Base-by-base conservation (phyloP, 371 early-diverging fungal genomes). In the Blastocladiella emersonii region DNA sequence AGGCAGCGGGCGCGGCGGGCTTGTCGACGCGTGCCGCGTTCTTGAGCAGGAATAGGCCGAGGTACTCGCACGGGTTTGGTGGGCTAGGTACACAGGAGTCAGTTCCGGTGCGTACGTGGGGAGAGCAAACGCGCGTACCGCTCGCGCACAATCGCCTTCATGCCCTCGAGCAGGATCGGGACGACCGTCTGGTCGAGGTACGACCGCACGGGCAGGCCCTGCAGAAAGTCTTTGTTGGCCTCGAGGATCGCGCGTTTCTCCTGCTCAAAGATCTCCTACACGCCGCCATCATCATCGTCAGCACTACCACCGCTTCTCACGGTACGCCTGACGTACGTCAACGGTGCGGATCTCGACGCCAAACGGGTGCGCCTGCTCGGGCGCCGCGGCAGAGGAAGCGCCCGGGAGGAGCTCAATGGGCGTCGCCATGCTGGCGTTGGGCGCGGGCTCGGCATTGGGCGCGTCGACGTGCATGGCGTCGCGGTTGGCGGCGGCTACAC, bases 101-200 rank as follows among this genome's bases (percentile, higher is more conserved):
- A 37, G 39, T 37, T 37, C 13, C 13, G 7, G 7, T 37, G 39
- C 39, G 13, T 7, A 13, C 39, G 5, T 37, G 5, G 39, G 39
- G 13, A 37, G 39, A 37, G 13, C 39, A 37, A 37, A 7, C 5
- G 13, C 13, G 39, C 39, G 13, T 78, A 84, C 84, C 83, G 70
- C 65, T 84, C 82, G 43, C 72, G 71, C 25, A 76, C 79, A 10
- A 83, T 64, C 43, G 74, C 68, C 67, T 82, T 82, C 75, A 84
- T 71, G n/a, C 85, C 85, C 61, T 84, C 82, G 30, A 83, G 66
- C n/a, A 84, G 66, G 2, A 78, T 76, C 36, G 82, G 83, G 0
- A 81, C 74, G 8, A 84, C 83, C 8, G 81, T 76, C 2, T 75
- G 71, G 64, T 84, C 85, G 6, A 84, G 70, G 66, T 84, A 84